Evolutionary conservation across 164 flowering plant species (phyloP), one percentile per base, ranked within the genome.

Genomic region (Macadamia integrifolia): DNA sequence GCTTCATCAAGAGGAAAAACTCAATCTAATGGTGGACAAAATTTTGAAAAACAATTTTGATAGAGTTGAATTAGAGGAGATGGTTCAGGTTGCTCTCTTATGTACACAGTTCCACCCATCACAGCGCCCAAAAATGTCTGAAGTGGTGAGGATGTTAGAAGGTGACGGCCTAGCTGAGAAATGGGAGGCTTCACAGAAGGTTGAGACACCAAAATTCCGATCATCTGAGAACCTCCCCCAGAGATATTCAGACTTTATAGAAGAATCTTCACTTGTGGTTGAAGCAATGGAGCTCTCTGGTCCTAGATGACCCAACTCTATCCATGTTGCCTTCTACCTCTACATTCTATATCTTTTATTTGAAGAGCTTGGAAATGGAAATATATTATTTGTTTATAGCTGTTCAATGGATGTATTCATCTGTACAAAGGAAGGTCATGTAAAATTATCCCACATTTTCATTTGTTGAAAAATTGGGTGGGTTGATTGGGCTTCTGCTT

Each of bases 221-320:
- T 66, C 85, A 14, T 64, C 58, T 52, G 87, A 80, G 61, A 60
- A 75, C 67, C 74, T 72, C 42, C 78, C 81, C 15, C 79, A 77
- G 66, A 78, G 83, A 66, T 86, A 86, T 53, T 76, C 89, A 8
- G 86, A 86, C 71, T 85, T 42, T 63, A 82, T 86, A 55, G 89
- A 88, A 67, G 93, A 88, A 63, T 86, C 90, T 1, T 83, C 89
- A 2, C 83, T 88, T 14, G 84, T 85, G 29, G 74, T 86, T 3
- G 93, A 88, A 74, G 89, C 90, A 18, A 86, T 86, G 81, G 93
- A 88, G 78, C 90, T 88, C 57, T 88, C 93, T 10, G 93, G 93
- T 9, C 93, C 93, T 0, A 79, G 93, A 66, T 88, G 80, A 83
- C 69, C 58, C 66, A 44, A 40, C 52, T 46, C 23, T 35, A 66